Evolutionary conservation across 805 yeast genomes (phyloP).

Genomic region (Candida sakaeoensis): DNA sequence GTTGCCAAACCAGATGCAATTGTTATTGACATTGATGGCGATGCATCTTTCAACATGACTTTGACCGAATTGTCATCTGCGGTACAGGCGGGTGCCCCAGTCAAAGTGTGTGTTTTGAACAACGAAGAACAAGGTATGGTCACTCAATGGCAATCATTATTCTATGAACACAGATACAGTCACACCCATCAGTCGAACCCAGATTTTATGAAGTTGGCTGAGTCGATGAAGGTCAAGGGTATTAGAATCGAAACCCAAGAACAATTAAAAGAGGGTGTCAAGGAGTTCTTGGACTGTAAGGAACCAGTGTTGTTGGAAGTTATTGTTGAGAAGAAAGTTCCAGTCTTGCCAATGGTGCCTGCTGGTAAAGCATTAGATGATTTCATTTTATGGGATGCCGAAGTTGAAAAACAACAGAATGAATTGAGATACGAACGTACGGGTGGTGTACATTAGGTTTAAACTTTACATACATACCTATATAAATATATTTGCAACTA

Average conservation of each 20-base stretch:
- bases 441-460: conserved; percentile 62
- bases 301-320: conserved; percentile 94
- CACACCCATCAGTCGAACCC: conserved; percentile 97
- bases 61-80: conserved; percentile 90
- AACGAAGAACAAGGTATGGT: conserved; percentile 99
- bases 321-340: conserved; percentile 85
- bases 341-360: conserved; percentile 98
- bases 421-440: conserved; percentile 71
- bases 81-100: conserved; percentile 88
- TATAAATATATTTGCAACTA: too few species aligned
- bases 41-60: conserved; percentile 99
- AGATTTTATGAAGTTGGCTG: conserved; percentile 87
- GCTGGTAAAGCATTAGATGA: conserved; percentile 94
- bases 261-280: conserved; percentile 46
- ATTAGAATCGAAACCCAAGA: conserved; percentile 67
- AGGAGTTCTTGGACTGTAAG: conserved; percentile 65
- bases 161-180: conserved; percentile 95
- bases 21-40: conserved; percentile 97
- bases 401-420: conserved; percentile 67
- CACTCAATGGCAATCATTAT: conserved; percentile 97
- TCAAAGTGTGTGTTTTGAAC: conserved; percentile 84
- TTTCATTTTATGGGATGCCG: conserved; percentile 82
- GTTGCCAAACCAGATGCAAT: conserved; percentile 91
- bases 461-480: neutral
- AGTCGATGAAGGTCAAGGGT: conserved; percentile 89